Evolutionary conservation across 192 early-diverging fungal genomes (phyloP), one percentile per base, ranked within the genome.

Genomic region (Coemansia sp.): DNA sequence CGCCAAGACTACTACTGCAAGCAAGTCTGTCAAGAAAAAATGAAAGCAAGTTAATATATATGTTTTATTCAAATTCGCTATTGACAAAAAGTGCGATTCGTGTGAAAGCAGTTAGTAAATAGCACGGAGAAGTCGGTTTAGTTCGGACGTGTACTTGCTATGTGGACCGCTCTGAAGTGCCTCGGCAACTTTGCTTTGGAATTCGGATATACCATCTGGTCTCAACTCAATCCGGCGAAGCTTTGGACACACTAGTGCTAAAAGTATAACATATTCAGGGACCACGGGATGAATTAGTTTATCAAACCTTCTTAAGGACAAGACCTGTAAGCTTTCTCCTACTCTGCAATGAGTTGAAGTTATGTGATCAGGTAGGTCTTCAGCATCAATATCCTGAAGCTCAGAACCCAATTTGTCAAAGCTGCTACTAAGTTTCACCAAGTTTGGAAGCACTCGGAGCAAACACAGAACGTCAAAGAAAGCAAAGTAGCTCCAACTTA

Each of bases 11-110:
- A 49, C 68, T 40, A 57, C 50, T 33, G 64, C 61, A 36, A 74
- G 69, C 50, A 67, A 71, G 40, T 33, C 69, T 16, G 41, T 76
- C n/a, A 74, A 68, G 69, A 73, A 74, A 40, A 76, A 72, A 40
- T 33, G 49, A 49, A 53, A 34, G 66, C 15, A 36, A 41, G 27
- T 22, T 68, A 36, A 27, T 38, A 38, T 57, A 40, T 29, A 46
- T n/a, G 12, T 27, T 31, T 46, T 43, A 57, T 36, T 55, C 36
- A 38, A 39, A 27, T 49, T 13, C 1, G 58, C 3, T 60, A 41
- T 31, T n/a, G 31, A 50, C 6, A 60, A 16, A 67, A 15, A 53
- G 43, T 36, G 40, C 34, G 57, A 44, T 55, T 49, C 13, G 55
- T 24, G 20, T 12, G 18, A 18, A 52, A 20, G 20, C n/a, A 57